A percentile compares a stretch with the other conserved stretches of the same genome.
phyloP scores from a whole-genome alignment of 768 basidiomycete species.

The Phylloporus arenicola region DNA sequence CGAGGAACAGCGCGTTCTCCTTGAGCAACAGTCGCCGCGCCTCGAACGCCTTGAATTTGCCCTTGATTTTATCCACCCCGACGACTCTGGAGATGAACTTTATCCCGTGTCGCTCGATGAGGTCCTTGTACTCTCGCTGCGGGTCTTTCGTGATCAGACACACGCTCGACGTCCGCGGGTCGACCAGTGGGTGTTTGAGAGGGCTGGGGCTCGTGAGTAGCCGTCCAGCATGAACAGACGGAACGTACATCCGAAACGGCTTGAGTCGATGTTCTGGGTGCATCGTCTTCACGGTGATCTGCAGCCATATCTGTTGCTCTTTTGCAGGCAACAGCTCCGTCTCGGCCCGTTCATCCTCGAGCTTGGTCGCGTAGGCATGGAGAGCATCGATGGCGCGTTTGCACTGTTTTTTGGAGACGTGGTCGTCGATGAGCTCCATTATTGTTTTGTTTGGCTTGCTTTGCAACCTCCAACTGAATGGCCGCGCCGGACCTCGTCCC shows the following conservation, averaged over 20 bases:
- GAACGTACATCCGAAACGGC: conserved; percentile 75
- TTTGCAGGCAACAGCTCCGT: conserved; percentile 69
- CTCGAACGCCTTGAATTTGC: conserved; percentile 85
- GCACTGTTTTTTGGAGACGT: conserved; percentile 68
- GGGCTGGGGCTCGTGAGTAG: conserved; percentile 37
- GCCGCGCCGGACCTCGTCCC: conserved; percentile 57
- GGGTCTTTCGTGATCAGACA: conserved; percentile 96
- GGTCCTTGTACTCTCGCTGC: conserved; percentile 93
- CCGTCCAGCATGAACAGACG: not conserved
- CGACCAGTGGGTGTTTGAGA: conserved; percentile 75
- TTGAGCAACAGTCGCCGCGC: conserved; percentile 77
- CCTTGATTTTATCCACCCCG: conserved; percentile 86
- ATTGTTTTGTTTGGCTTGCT: conserved; percentile 20
- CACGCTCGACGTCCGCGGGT: conserved; percentile 73
- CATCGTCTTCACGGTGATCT: conserved; percentile 81
- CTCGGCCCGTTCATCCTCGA: conserved; percentile 60
- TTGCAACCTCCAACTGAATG: conserved; percentile 29
- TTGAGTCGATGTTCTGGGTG: conserved; percentile 70
- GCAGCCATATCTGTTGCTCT: conserved; percentile 87
- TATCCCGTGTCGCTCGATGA: conserved; percentile 70
- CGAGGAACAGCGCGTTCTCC: conserved; percentile 89
- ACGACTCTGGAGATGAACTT: conserved; percentile 91
- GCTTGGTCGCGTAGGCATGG: conserved; percentile 61
- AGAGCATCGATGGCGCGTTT: conserved; percentile 76
- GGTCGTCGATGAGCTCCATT: conserved; percentile 67